Percentiles rank a stretch among this genome's conserved stretches.
These are phyloP conservation scores for Lentinula raphanica DNA, from an alignment of 768 basidiomycete genomes.

Conservation along the genomic window DNA sequence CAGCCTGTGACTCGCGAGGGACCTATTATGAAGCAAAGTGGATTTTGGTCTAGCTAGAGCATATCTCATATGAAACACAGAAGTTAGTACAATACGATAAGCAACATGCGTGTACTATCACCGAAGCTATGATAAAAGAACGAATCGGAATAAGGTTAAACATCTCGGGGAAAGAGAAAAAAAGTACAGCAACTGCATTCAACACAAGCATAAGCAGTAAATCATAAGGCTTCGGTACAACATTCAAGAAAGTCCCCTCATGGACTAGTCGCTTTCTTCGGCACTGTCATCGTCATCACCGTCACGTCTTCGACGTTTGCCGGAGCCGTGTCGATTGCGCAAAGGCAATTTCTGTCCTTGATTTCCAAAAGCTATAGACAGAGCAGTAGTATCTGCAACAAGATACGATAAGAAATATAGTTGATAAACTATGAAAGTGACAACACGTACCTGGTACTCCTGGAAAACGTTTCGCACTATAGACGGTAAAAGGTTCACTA, in stretches of 20 bases:
- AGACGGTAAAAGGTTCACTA: slow-evolving; percentile 81
- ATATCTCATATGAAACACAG: background rate
- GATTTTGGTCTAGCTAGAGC: background rate
- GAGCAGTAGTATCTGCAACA: slow-evolving; percentile 72
- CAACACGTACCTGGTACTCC: slow-evolving; percentile 73
- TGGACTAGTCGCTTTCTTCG: slow-evolving; percentile 26
- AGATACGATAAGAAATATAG: slow-evolving; percentile 4
- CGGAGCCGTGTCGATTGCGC: slow-evolving; percentile 74
- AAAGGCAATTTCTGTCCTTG: slow-evolving; percentile 86
- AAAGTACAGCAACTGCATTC: background rate
- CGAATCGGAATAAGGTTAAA: background rate
- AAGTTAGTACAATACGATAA: background rate
- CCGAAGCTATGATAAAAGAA: background rate
- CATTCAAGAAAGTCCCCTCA: background rate
- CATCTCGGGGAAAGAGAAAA: background rate
- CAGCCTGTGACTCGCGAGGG: too few species aligned
- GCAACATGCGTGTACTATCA: background rate
- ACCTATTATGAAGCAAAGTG: background rate
- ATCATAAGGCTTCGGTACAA: background rate
- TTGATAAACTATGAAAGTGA: slow-evolving; percentile 8
- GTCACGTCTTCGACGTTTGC: slow-evolving; percentile 58
- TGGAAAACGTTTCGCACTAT: slow-evolving; percentile 90
- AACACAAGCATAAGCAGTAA: background rate
- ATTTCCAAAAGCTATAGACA: slow-evolving; percentile 84
- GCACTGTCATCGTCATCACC: slow-evolving; percentile 67